Base-by-base conservation (phyloP, 805 yeast species). In the Clavispora asparagi region DNA sequence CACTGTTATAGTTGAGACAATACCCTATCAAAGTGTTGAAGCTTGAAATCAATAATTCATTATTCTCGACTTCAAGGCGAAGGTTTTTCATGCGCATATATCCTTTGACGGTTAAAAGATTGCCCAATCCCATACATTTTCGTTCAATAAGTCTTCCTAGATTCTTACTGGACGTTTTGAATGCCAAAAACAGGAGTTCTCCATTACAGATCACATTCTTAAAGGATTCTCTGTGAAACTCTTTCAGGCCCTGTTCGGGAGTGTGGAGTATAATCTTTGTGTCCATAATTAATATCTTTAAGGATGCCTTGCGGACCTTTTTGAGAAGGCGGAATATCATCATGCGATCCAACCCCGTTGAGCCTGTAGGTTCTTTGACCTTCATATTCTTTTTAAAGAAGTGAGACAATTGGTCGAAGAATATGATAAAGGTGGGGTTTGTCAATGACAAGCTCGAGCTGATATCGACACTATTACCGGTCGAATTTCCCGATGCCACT, bases 321-420 rank as follows among this genome's bases (percentile, higher is more conserved):
- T 47, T 25, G 9, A 50, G 12, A 14, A 33, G 11, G 25, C 37
- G 37, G 13, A 45, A 30, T 17, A 37, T 30, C 28, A 16, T 41
- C 40, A 10, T 23, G 17, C 8, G 17, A 31, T 31, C 35, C 7
- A 31, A 7, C 7, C 10, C 14, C 6, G 44, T 19, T 12, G 29
- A 13, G 13, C 3, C 3, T 7, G 7, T 23, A 1, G 43, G 23
- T 8, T 45, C 45, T 29, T 44, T 43, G 19, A 32, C 30, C n/a
- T 44, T 46, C 16, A 29, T 19, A 13, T 43, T 29, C 32, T 26
- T 40, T 25, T 16, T 39, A 4, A 40, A 41, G 30, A 61, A 42
- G 12, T 41, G 42, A 8, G 61, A 61, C 13, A 68, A 43, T 48
- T 72, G 76, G 48, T 71, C 76, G 32, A 65, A 64, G 47, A 65